Percentiles rank a stretch among this genome's conserved stretches.
Evolutionary conservation across 768 basidiomycete genomes (phyloP).

Genomic region (Tremella fuciformis): DNA sequence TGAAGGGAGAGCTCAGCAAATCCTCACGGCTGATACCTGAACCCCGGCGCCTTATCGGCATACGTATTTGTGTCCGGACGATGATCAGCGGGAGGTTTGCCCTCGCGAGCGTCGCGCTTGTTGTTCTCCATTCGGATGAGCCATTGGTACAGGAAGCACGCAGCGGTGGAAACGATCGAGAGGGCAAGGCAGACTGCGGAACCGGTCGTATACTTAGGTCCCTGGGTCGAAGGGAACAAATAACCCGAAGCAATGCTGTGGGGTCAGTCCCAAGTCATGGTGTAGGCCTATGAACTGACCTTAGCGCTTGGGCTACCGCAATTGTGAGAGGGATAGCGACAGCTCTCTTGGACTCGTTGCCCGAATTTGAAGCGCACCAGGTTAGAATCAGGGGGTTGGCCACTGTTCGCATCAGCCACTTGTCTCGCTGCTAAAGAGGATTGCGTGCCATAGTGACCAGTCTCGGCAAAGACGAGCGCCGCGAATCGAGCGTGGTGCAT

Average conservation of each 20-base stretch:
- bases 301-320: conserved; percentile 6
- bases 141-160: conserved; percentile 12
- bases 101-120: conserved; percentile 16
- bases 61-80: conserved; percentile 17
- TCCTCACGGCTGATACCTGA: conserved; percentile 11
- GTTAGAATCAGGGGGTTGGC: conserved; percentile 5
- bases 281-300: neutral
- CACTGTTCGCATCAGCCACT: neutral
- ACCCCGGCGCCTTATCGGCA: conserved; percentile 25
- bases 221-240: conserved; percentile 18
- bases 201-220: conserved; percentile 24
- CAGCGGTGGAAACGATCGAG: too few relatives aligned
- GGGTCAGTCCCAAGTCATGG: neutral
- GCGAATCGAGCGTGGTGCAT: conserved; percentile 21
- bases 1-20: too few relatives aligned
- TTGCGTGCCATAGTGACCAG: conserved; percentile 19
- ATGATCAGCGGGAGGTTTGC: conserved; percentile 15
- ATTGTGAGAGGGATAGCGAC: conserved; percentile 2
- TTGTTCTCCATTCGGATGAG: conserved; percentile 20
- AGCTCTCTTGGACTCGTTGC: conserved; percentile 12
- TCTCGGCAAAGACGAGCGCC: conserved; percentile 21
- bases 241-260: conserved; percentile 20
- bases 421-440: too few relatives aligned
- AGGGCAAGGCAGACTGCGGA: conserved; percentile 20
- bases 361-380: conserved; percentile 13